Conservation (phyloP, 2,329 filamentous ascomycete genomes). For the Fusarium chlamydosporum region DNA sequence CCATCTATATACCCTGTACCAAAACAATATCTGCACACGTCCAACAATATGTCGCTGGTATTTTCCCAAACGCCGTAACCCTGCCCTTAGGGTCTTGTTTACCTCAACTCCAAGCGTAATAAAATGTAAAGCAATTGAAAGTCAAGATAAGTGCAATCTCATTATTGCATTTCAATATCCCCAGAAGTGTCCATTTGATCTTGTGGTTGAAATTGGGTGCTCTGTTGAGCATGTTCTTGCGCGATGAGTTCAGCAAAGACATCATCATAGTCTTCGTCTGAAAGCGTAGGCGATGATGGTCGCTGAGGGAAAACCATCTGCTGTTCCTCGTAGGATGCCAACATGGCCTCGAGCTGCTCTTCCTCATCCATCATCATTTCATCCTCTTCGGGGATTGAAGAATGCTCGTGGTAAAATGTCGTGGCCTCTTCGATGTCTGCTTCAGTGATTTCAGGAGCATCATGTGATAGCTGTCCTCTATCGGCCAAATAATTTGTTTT, state of each 20-base stretch:
- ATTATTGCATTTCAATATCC: conserved; percentile 43
- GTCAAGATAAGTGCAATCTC: conserved; percentile 1
- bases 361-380: conserved; percentile 72
- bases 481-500: conserved; percentile 56
- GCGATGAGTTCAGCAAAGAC: conserved; percentile 66
- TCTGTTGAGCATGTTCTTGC: conserved; percentile 49
- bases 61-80: conserved; percentile 45
- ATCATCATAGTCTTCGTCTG: conserved; percentile 73
- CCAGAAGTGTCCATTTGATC: conserved; percentile 65
- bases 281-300: conserved; percentile 57
- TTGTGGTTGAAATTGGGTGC: conserved; percentile 43
- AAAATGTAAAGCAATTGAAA: conserved; percentile 23
- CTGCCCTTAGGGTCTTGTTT: conserved; percentile 27
- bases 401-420: conserved; percentile 52
- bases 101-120: conserved; percentile 41
- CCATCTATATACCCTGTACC: conserved; percentile 50
- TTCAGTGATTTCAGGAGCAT: conserved; percentile 61
- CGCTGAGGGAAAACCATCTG: conserved; percentile 42
- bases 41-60: conserved; percentile 34
- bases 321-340: conserved; percentile 62
- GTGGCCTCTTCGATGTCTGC: conserved; percentile 67
- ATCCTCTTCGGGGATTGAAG: conserved; percentile 53
- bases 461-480: conserved; percentile 53
- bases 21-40: conserved; percentile 48
- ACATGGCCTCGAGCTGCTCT: conserved; percentile 69